Evolutionary conservation across 768 basidiomycete genomes (phyloP).

Genomic region (Ramaria sp.): DNA sequence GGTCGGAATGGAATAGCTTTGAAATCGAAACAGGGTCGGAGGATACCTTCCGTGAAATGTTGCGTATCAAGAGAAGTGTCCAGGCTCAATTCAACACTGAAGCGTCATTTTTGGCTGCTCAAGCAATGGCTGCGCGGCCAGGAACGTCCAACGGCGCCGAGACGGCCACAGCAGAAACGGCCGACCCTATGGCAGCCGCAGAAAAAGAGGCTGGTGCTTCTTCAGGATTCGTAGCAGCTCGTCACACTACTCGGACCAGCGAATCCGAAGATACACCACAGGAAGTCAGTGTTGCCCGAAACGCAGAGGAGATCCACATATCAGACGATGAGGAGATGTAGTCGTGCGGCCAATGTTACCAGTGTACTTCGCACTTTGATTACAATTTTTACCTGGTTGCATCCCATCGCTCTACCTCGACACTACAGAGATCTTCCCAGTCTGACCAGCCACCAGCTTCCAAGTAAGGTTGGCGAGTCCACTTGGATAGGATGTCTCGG

Average conservation of each 20-base stretch:
- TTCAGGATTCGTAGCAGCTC: conserved; percentile 73
- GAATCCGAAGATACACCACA: conserved; percentile 28
- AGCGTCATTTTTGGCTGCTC: conserved; percentile 84
- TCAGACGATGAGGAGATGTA: conserved; percentile 71
- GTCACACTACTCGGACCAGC: conserved; percentile 33
- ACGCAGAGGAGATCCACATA: conserved; percentile 82
- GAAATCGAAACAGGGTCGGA: conserved; percentile 98
- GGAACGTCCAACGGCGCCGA: conserved; percentile 40
- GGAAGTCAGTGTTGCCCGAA: conserved; percentile 29
- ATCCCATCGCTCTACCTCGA: conserved; percentile 70
- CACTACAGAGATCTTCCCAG: conserved; percentile 72
- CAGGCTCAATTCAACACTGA: conserved; percentile 99
- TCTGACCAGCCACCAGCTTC: conserved; percentile 58
- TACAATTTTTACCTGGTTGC: conserved; percentile 9
- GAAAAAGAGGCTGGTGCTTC: conserved; percentile 50
- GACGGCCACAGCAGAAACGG: conserved; percentile 27
- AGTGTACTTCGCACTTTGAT: conserved; percentile 12
- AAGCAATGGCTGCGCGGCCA: conserved; percentile 64
- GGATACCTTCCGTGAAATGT: conserved; percentile 94
- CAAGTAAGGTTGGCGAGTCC: conserved; percentile 61
- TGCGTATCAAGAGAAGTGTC: conserved; percentile 94
- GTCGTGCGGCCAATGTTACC: conserved; percentile 6
- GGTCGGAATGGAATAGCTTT: conserved; percentile 94
- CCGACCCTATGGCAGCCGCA: conserved; percentile 83
- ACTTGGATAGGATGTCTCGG: conserved; percentile 47